Base-by-base conservation (phyloP, 257 asterid species). In the Buddleja alternifolia region DNA sequence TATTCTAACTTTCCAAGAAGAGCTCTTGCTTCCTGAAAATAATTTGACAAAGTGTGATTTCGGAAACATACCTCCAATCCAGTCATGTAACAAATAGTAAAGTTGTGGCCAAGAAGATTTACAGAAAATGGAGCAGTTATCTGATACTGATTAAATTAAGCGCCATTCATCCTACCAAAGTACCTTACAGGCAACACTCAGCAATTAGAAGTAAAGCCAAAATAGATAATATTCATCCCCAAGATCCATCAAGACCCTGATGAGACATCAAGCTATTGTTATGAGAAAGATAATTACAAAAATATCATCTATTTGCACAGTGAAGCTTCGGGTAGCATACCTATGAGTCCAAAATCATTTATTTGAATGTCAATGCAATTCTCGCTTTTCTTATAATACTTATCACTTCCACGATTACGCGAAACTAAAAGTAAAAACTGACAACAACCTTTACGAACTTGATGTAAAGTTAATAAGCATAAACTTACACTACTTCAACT, bases 1-100 rank as follows among this genome's bases (percentile, higher is more conserved):
- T 94, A 94, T 79, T 94, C 99, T 64, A 94, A 81, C 82, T 88
- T 94, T 70, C 97, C 99, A 69, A 91, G 97, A 79, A 94, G 95
- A 74, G 97, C 95, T 81, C 97, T 87, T 52, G 97, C 99, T 87
- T 94, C 97, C 99, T 94, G 90, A 74, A 80, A 79, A 69, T 74
- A 56, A 73, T 56, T 83, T 19, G 71, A 70, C 48, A 52, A 74
- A 67, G 73, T 54, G 78, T 75, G 74, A 77, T 63, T 47, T 45
- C 57, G 34, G 73, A 54, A 66, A 73, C 71, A 67, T 67, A 66
- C 65, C 80, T 71, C 70, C 74, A 77, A 56, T 48, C 58, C 70
- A 74, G 55, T 71, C 20, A 72, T 45, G 57, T 36, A 62, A 74
- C 46, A 70, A 47, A 61, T 34, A 52, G 71, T 71, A 59, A 73